Percentiles rank a stretch among this genome's conserved stretches.
These are phyloP conservation scores for Trichosporon asahii DNA, from an alignment of 1,284 basidiomycete genomes.

Conservation along the genomic window DNA sequence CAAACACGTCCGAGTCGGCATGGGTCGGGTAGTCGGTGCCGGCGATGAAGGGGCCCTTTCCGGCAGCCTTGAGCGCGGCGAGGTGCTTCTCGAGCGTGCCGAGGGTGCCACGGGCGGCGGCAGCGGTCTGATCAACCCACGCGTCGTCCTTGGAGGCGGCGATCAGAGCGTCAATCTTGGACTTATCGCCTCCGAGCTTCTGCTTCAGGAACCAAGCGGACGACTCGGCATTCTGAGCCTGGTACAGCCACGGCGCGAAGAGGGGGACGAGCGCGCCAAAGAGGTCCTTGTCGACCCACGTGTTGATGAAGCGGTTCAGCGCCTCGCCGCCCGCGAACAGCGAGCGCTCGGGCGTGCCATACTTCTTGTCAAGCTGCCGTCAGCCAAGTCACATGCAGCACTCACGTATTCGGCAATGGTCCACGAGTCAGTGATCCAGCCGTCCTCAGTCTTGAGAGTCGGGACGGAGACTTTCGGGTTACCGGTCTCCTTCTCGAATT, in stretches of 20 bases:
- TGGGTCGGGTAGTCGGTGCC: constrained; percentile 18
- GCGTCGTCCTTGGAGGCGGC: background rate
- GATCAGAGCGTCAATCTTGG: constrained; percentile 15
- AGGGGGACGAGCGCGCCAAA: constrained; percentile 26
- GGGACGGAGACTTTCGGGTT: constrained; percentile 41
- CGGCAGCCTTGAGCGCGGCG: background rate
- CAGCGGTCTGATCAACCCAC: constrained; percentile 14
- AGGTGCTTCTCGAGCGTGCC: background rate
- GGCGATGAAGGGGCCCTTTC: constrained; percentile 16
- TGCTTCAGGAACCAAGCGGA: constrained; percentile 27
- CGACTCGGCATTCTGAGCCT: constrained; percentile 16
- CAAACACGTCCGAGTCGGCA: constrained; percentile 21
- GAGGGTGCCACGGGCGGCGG: background rate
- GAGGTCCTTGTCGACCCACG: constrained; percentile 31
- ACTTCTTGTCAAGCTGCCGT: constrained; percentile 33
- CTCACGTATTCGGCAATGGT: constrained; percentile 38
- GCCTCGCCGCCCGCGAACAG: constrained; percentile 31
- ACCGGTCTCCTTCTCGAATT: constrained; percentile 30
- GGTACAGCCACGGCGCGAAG: constrained; percentile 20
- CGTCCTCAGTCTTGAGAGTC: constrained; percentile 29
- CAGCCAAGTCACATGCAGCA: background rate
- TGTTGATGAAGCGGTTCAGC: constrained; percentile 32
- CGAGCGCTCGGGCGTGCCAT: constrained; percentile 28
- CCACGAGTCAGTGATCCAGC: constrained; percentile 38
- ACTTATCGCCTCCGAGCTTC: constrained; percentile 25